Evolutionary conservation across 345 rosid species (phyloP).

Genomic region (Citrus reticulata): DNA sequence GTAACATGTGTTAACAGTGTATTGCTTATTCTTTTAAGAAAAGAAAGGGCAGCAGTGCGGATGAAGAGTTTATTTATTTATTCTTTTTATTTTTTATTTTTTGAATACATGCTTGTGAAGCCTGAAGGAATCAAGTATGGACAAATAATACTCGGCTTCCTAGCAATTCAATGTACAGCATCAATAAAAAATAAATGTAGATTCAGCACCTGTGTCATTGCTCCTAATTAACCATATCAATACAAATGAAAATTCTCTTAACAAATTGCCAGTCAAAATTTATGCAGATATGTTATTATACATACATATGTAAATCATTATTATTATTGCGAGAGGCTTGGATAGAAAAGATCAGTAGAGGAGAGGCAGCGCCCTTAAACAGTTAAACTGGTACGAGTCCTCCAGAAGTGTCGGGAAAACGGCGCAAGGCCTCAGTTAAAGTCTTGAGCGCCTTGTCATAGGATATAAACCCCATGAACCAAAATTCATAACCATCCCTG

Average conservation of each 20-base stretch:
- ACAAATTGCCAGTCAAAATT: background rate
- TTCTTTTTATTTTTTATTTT: no score
- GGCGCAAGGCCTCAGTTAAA: constrained; percentile 41
- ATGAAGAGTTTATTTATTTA: no score
- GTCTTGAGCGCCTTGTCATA: constrained; percentile 66
- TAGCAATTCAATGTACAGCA: background rate
- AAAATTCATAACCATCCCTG: constrained; percentile 67
- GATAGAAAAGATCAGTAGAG: no score
- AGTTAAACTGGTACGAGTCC: background rate
- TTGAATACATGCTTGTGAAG: no score
- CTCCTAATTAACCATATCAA: background rate
- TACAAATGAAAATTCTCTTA: background rate
- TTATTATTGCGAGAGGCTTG: no score
- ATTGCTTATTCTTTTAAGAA: background rate
- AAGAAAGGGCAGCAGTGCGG: background rate
- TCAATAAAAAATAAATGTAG: background rate
- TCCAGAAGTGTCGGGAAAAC: constrained; percentile 9
- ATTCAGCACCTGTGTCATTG: background rate
- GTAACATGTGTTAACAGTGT: background rate
- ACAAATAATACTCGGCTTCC: background rate
- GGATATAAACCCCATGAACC: constrained; percentile 86
- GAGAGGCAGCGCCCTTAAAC: background rate
- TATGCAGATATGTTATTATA: no score
- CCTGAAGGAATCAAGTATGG: background rate
- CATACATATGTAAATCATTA: no score